Conservation (phyloP, 148 eudicot genomes). For the Heliosperma pusillum region DNA sequence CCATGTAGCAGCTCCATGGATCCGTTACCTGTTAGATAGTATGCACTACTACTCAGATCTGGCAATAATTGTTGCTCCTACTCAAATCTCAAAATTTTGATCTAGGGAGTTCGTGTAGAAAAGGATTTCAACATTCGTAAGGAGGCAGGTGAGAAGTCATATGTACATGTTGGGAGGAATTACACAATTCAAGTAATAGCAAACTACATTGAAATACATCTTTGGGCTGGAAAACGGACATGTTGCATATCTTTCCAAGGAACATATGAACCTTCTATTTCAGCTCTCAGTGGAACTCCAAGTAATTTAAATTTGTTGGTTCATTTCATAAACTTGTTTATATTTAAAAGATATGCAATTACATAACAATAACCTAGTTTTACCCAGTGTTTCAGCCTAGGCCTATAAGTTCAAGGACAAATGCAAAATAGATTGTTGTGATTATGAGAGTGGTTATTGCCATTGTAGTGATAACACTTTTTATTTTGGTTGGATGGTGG, state of each 20-base stretch:
- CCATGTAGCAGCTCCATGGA: no score
- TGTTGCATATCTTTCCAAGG: constrained; percentile 71
- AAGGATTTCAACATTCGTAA: constrained; percentile 63
- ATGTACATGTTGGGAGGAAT: constrained; percentile 34
- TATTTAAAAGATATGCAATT: constrained; percentile 4
- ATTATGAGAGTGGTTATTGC: constrained; percentile 63
- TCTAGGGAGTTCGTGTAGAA: constrained; percentile 45
- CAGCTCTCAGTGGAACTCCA: constrained; percentile 75
- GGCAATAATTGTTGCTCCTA: background rate
- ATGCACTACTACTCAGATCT: background rate
- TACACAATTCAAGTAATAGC: constrained; percentile 45
- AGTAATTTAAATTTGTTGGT: constrained; percentile 27
- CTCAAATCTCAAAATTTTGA: background rate
- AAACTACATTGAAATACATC: constrained; percentile 74
- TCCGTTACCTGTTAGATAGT: no score
- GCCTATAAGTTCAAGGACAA: constrained; percentile 11
- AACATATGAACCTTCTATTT: constrained; percentile 67
- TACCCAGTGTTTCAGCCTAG: constrained; percentile 60
- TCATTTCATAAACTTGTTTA: background rate
- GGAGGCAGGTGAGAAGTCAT: constrained; percentile 53
- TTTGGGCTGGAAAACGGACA: constrained; percentile 96
- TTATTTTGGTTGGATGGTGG: constrained; percentile 35
- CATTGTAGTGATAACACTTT: constrained; percentile 36
- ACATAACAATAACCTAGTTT: constrained; percentile 1
- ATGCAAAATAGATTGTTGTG: constrained; percentile 35